Conservation (phyloP, 768 basidiomycete genomes). For the Russula compacta region DNA sequence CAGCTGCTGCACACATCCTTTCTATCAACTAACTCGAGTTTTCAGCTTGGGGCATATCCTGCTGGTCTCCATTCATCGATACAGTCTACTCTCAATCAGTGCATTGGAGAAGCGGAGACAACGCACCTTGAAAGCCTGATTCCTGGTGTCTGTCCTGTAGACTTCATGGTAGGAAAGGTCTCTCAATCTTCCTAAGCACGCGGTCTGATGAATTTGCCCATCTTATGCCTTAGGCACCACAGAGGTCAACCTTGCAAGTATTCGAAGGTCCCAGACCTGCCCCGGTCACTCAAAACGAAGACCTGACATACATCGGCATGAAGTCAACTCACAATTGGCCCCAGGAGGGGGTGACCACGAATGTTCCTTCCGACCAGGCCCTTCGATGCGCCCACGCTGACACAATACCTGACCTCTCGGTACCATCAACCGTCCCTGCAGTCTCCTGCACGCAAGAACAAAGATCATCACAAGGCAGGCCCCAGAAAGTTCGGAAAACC, state of each 20-base stretch:
- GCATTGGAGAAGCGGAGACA: neutral
- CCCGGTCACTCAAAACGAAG: neutral
- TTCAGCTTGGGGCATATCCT: neutral
- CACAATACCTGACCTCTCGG: too few species aligned
- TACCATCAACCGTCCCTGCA: too few species aligned
- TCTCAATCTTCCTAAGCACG: neutral
- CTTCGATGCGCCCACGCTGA: neutral
- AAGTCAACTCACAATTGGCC: neutral
- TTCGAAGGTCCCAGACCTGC: neutral
- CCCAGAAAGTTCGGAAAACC: neutral
- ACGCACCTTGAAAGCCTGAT: neutral
- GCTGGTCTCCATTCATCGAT: neutral
- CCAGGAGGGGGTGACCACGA: neutral
- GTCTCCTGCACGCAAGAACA: neutral
- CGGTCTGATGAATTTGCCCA: neutral
- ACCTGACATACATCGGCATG: too few species aligned
- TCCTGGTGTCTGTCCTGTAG: neutral
- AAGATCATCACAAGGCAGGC: too few species aligned
- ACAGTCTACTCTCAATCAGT: neutral
- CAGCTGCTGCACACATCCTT: neutral
- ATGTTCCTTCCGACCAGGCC: neutral
- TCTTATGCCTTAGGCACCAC: neutral
- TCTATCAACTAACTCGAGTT: neutral
- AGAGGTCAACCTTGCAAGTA: neutral
- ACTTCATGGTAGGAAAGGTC: neutral